These are phyloP conservation scores for Fusarium brevicatenulatum DNA, from an alignment of 2,329 filamentous ascomycete species.

Conservation along the genomic window DNA sequence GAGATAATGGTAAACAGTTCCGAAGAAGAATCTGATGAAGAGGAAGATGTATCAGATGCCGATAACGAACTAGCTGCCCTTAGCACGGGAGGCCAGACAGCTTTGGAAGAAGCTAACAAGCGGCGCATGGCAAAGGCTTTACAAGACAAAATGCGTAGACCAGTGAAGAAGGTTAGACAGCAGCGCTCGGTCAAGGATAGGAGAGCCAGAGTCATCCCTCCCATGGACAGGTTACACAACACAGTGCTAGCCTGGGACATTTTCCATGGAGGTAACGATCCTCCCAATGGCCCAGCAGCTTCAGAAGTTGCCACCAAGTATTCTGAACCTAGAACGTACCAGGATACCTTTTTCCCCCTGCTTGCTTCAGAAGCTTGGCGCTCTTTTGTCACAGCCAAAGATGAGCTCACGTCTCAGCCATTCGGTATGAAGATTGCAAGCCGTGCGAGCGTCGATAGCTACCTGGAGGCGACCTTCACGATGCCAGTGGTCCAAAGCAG, in stretches of 20 bases:
- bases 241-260: constrained; percentile 94
- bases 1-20: constrained; percentile 92
- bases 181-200: constrained; percentile 90
- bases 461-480: constrained; percentile 88
- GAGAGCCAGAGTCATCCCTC: constrained; percentile 89
- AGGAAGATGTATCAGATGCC: constrained; percentile 66
- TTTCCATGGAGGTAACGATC: constrained; percentile 88
- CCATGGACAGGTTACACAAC: constrained; percentile 85
- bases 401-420: constrained; percentile 81
- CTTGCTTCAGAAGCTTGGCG: constrained; percentile 96
- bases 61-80: constrained; percentile 62
- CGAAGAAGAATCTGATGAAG: constrained; percentile 78
- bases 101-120: constrained; percentile 59
- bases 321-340: constrained; percentile 79
- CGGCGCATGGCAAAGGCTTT: constrained; percentile 57
- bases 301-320: constrained; percentile 82
- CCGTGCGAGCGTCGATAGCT: constrained; percentile 90
- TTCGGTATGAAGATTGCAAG: constrained; percentile 91
- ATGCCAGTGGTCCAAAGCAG: constrained; percentile 77
- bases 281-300: constrained; percentile 80
- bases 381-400: constrained; percentile 87
- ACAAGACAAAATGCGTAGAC: constrained; percentile 69
- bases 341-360: constrained; percentile 88
- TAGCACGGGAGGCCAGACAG: constrained; percentile 59
- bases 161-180: constrained; percentile 85